Base-by-base conservation (phyloP, 495 filamentous ascomycete species). In the Podospora sp. region DNA sequence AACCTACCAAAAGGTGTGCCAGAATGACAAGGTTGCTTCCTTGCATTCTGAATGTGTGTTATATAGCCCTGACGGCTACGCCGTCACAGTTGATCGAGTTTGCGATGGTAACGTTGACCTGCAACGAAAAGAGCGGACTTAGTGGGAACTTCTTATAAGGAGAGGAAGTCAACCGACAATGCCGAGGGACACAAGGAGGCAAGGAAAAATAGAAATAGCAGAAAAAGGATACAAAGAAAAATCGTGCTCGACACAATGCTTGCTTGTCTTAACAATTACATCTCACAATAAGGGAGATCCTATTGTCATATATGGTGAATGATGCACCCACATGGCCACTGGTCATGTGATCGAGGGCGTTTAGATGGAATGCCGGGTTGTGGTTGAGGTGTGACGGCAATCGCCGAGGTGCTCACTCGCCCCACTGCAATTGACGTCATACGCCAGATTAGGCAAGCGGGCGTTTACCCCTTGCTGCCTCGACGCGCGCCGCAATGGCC, bases 61-160 rank as follows among this genome's bases (percentile, higher is more conserved):
- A n/a, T n/a, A n/a, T n/a, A n/a, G n/a, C n/a, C n/a, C n/a, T n/a
- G n/a, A n/a, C n/a, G n/a, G n/a, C n/a, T n/a, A n/a, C n/a, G n/a
- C n/a, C n/a, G n/a, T n/a, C n/a, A n/a, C n/a, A n/a, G n/a, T n/a
- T n/a, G 33, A 14, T 62, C 7, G 33, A 52, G 49, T 49, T n/a
- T 50, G 25, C 56, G 35, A 62, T 22, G 7, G 25, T 24, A 46
- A 59, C 25, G 68, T 69, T 73, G 68, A 29, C 69, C 68, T 49
- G 66, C 66, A 69, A 71, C 63, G 67, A 70, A 68, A n/a, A 25
- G 46, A 21, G 68, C 5, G 49, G n/a, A 36, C 33, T 33, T 14
- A 21, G n/a, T n/a, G n/a, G n/a, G 14, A 18, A 22, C 26, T 63
- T 63, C 40, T 46, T 46, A 46, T 53, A 63, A 60, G 25, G 25